Conservation (phyloP, 305 asterid genomes). For the Monarda citriodora region DNA sequence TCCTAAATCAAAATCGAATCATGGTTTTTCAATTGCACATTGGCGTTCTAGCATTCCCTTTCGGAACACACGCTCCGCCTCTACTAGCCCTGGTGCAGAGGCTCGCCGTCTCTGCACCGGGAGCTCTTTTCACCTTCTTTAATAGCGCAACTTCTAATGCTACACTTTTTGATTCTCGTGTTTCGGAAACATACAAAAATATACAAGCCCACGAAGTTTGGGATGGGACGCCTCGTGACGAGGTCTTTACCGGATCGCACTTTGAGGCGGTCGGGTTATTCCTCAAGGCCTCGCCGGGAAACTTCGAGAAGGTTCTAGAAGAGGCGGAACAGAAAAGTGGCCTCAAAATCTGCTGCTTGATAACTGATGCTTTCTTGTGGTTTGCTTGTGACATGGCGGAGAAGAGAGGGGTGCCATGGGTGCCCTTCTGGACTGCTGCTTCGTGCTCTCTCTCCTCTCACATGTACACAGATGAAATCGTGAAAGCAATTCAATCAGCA, state of each 20-base stretch:
- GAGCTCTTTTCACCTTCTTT: conserved; percentile 49
- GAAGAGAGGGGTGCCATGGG: conserved; percentile 58
- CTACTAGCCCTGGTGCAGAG: conserved; percentile 45
- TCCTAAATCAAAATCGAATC: background rate
- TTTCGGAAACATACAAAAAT: conserved; percentile 11
- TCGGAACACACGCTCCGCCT: conserved; percentile 78
- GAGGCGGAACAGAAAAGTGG: conserved; percentile 59
- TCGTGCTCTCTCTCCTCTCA: conserved; percentile 59
- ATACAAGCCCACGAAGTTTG: conserved; percentile 41
- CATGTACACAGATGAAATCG: conserved; percentile 49
- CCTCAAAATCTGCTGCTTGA: conserved; percentile 22
- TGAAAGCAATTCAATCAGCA: conserved; percentile 18
- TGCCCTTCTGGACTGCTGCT: conserved; percentile 67
- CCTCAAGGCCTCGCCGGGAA: conserved; percentile 48
- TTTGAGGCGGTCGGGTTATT: conserved; percentile 51
- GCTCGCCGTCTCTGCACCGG: conserved; percentile 44
- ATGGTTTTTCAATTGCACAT: conserved; percentile 45
- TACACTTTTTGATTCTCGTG: conserved; percentile 6
- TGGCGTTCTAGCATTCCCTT: conserved; percentile 80
- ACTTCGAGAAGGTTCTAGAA: conserved; percentile 41
- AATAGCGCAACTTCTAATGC: conserved; percentile 36
- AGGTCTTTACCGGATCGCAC: conserved; percentile 30
- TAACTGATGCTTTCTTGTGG: conserved; percentile 69
- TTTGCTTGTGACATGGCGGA: conserved; percentile 61
- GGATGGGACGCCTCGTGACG: conserved; percentile 55